A percentile compares a stretch with the other conserved stretches of the same genome.
Conservation (phyloP, 208 protist genomes). For the Acanthamoeba royreba region DNA sequence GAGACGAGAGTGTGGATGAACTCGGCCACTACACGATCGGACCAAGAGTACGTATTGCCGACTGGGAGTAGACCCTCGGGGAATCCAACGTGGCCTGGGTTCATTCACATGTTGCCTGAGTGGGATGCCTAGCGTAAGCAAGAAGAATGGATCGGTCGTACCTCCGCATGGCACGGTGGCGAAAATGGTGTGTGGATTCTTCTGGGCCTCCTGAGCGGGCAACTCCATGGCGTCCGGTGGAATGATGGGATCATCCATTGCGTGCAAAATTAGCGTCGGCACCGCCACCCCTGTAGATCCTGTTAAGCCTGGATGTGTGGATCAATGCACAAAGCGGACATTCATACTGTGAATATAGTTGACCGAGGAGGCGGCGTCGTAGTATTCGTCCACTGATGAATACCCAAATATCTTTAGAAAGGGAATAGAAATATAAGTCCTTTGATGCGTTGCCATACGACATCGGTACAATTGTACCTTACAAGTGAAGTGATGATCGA, state of each 20-base stretch:
- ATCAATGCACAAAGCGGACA: too few relatives aligned
- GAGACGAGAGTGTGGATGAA: neutral
- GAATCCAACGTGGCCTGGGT: neutral
- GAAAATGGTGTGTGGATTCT: neutral
- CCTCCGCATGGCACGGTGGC: neutral
- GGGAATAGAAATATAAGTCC: too few relatives aligned
- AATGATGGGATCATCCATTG: conserved; percentile 27
- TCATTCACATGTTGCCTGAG: neutral
- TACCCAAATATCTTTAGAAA: conserved; percentile 38
- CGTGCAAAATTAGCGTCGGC: neutral
- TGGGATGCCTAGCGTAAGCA: neutral
- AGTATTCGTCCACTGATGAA: neutral
- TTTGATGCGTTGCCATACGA: too few relatives aligned
- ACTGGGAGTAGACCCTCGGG: neutral
- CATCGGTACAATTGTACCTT: neutral
- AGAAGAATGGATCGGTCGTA: neutral
- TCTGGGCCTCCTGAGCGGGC: neutral
- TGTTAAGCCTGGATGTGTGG: too few relatives aligned
- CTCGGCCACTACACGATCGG: neutral
- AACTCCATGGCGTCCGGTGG: neutral
- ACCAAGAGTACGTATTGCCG: neutral
- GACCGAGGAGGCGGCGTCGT: neutral
- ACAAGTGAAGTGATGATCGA: neutral
- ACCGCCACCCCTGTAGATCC: neutral
- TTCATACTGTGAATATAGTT: neutral